Evolutionary conservation across 2,329 filamentous ascomycete species (phyloP).

Genomic region (Monascus ruber): DNA sequence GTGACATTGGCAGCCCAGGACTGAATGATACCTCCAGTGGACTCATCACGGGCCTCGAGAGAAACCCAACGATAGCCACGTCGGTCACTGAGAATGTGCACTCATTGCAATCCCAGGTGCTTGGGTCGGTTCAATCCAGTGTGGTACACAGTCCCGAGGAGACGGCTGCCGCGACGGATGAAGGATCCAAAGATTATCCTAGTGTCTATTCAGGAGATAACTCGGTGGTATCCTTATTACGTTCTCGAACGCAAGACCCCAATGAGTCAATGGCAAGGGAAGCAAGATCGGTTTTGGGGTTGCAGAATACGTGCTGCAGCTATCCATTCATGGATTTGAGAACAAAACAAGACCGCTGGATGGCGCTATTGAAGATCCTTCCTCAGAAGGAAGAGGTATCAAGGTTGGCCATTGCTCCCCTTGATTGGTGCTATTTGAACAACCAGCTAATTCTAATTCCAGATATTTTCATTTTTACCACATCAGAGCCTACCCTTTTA

Average conservation of each 20-base stretch:
- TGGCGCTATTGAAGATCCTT: conserved; percentile 11
- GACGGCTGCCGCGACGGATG: no score
- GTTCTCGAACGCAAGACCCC: conserved; percentile 13
- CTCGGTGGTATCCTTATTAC: conserved; percentile 19
- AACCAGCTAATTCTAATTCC: not conserved
- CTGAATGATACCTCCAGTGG: no score
- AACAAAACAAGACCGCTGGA: conserved; percentile 16
- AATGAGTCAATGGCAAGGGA: conserved; percentile 17
- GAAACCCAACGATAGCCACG: no score
- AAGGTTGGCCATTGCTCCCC: conserved; percentile 8
- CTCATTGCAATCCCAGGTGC: not conserved
- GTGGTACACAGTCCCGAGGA: no score
- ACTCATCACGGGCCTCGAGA: no score
- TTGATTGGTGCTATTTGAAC: not conserved
- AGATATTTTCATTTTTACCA: conserved; percentile 23
- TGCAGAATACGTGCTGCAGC: conserved; percentile 19
- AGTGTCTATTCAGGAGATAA: conserved; percentile 17
- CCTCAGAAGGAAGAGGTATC: conserved; percentile 15
- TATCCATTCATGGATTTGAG: conserved; percentile 20
- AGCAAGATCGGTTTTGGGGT: conserved; percentile 17
- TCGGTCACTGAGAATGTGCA: no score
- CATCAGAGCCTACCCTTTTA: conserved; percentile 18
- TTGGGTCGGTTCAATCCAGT: not conserved
- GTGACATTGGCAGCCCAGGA: no score
- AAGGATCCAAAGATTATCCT: no score